These are phyloP conservation scores for Xeromyces bisporus DNA, from an alignment of 495 filamentous ascomycete species.

Conservation along the genomic window DNA sequence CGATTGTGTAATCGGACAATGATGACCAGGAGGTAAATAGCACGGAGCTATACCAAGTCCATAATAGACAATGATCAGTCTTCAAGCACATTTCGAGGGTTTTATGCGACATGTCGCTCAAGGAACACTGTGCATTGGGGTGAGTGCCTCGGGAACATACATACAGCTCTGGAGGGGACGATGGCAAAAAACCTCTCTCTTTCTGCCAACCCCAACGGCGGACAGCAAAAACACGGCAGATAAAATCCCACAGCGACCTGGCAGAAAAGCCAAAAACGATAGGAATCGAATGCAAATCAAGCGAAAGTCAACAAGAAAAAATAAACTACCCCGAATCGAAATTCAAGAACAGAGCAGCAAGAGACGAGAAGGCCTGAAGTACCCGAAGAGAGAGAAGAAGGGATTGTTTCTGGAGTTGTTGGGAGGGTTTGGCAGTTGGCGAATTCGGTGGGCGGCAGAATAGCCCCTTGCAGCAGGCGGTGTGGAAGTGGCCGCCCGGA, in stretches of 20 bases:
- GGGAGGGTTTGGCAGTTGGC: no score
- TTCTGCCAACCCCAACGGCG: neutral
- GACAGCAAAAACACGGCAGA: neutral
- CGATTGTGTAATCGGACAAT: neutral
- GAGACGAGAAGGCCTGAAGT: neutral
- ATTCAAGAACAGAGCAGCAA: neutral
- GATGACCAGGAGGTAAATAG: neutral
- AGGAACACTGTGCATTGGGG: no score
- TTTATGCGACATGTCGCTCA: no score
- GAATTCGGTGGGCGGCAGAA: no score
- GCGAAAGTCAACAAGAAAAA: neutral
- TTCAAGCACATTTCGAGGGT: no score
- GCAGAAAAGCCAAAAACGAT: neutral
- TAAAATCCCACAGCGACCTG: neutral
- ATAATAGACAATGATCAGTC: neutral
- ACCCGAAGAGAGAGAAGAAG: neutral
- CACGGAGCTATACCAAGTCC: no score
- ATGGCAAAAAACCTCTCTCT: neutral
- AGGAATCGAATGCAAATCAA: neutral
- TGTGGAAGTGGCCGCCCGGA: constrained; percentile 17
- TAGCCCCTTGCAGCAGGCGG: constrained; percentile 26
- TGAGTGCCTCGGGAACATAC: neutral
- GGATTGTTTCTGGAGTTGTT: no score
- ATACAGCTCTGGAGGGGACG: neutral
- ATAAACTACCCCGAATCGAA: no score